phyloP scores from a whole-genome alignment of 2,329 filamentous ascomycete genomes.

The Hortaea werneckii region DNA sequence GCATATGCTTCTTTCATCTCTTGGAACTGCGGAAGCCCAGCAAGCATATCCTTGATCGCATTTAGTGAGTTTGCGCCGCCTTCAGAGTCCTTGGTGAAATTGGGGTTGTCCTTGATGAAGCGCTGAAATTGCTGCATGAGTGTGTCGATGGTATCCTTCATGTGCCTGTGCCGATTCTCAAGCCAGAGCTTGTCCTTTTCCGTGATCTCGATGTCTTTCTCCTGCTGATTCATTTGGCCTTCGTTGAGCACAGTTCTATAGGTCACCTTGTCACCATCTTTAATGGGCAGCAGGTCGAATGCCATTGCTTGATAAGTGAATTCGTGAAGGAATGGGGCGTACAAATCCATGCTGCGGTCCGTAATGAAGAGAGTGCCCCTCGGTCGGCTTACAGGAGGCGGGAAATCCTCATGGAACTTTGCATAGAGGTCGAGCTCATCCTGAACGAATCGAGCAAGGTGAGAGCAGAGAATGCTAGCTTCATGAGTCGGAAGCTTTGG shows the following conservation, averaged over 20 bases:
- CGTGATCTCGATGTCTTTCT: constrained; percentile 82
- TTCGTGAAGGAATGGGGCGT: constrained; percentile 81
- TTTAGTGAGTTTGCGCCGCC: constrained; percentile 67
- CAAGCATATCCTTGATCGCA: constrained; percentile 94
- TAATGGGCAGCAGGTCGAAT: constrained; percentile 80
- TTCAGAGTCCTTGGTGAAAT: constrained; percentile 63
- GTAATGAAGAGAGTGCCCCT: constrained; percentile 77
- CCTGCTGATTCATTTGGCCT: constrained; percentile 57
- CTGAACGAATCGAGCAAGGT: constrained; percentile 84
- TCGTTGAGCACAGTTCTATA: constrained; percentile 75
- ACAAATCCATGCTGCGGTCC: constrained; percentile 85
- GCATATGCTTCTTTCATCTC: constrained; percentile 94
- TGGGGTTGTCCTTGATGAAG: constrained; percentile 82
- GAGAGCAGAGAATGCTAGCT: constrained; percentile 74
- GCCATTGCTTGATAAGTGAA: constrained; percentile 99
- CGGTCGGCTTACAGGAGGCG: constrained; percentile 66
- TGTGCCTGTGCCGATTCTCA: constrained; percentile 85
- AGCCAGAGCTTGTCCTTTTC: constrained; percentile 95
- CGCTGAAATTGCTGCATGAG: constrained; percentile 85
- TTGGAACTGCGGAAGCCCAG: constrained; percentile 85
- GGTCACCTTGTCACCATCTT: constrained; percentile 77
- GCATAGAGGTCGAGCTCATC: constrained; percentile 84
- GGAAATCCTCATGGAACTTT: constrained; percentile 73
- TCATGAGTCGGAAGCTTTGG: constrained; percentile 70
- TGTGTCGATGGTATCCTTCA: constrained; percentile 95